Base-by-base conservation (phyloP, 345 rosid species). In the Rubroshorea leprosula region DNA sequence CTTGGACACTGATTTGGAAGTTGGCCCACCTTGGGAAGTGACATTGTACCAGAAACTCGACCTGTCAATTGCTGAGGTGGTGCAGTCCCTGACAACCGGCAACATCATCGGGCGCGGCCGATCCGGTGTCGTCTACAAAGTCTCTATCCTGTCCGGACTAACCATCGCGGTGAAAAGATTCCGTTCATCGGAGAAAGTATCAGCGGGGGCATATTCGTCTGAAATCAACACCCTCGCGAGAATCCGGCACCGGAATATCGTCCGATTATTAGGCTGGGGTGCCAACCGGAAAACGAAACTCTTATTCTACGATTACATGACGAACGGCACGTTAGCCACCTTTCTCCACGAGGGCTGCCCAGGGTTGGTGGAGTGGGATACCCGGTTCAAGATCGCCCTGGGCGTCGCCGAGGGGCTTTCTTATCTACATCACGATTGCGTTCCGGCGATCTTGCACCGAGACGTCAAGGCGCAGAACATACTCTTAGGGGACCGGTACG, bases 181-280 rank as follows among this genome's bases (percentile, higher is more conserved):
- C 67, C 81, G 75, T 24, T 27, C 78, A 0, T 65, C 68, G 3
- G 85, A 83, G 11, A 82, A 68, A 58, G 54, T 63, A 46, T 76
- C 87, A 0, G 74, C 79, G 2, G 79, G 80, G 11, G 85, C 92
- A 51, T 91, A 88, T 68, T 78, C 85, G 9, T 84, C 96, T 3
- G 96, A 91, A 71, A 87, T 79, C 26, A 68, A 77, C 1, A 88
- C 96, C 0, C 62, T 91, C n/a, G 81, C 92, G 0, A 76, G 71
- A 54, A 84, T 91, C 39, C 86, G 96, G n/a, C 98, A 91, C 80
- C 86, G 92, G 12, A 91, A 88, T 58, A 91, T 91, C 16, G 84
- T 88, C 5, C 80, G 86, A 11, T 72, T 91, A 59, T 44, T 91
- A 1, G 98, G 98, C 5, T 91, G 95, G 92, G 90, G 80, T 22